Conservation (phyloP, 208 protist genomes). For the Trypanosoma platydactyli region DNA sequence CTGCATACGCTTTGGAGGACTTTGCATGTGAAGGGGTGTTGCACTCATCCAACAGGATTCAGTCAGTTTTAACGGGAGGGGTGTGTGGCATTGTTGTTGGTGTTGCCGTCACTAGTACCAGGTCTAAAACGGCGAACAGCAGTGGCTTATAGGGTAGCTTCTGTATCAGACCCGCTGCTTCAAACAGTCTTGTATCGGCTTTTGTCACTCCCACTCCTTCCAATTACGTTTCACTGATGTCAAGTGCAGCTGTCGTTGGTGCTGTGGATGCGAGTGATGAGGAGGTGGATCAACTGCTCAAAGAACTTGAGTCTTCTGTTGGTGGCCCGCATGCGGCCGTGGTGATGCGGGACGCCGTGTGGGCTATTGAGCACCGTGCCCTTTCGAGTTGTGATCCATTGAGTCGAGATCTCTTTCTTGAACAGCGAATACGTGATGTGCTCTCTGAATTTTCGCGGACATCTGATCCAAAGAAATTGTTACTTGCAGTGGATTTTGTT, state of each 20-base stretch:
- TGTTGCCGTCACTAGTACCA: neutral
- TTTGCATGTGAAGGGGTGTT: too few species aligned
- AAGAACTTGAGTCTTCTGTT: conserved; percentile 73
- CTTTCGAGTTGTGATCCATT: conserved; percentile 76
- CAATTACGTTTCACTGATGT: conserved; percentile 1
- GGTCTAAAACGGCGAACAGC: neutral
- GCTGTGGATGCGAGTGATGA: conserved; percentile 63
- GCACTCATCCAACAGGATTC: too few species aligned
- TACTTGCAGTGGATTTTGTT: conserved; percentile 74
- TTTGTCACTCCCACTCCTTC: neutral
- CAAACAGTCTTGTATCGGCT: conserved; percentile 26
- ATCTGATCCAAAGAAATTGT: conserved; percentile 44
- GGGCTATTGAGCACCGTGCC: conserved; percentile 77
- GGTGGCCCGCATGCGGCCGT: conserved; percentile 54
- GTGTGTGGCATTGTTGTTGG: neutral
- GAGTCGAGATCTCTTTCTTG: conserved; percentile 75
- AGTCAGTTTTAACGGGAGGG: too few species aligned
- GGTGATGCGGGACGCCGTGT: conserved; percentile 75
- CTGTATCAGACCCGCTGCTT: conserved; percentile 11
- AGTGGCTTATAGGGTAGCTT: neutral
- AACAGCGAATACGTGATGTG: conserved; percentile 82
- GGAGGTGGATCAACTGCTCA: conserved; percentile 77
- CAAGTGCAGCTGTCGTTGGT: neutral
- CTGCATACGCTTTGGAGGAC: too few species aligned
- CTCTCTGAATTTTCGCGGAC: conserved; percentile 68